These are phyloP conservation scores for Gossypium longicalyx DNA, from an alignment of 345 rosid genomes.

Conservation along the genomic window DNA sequence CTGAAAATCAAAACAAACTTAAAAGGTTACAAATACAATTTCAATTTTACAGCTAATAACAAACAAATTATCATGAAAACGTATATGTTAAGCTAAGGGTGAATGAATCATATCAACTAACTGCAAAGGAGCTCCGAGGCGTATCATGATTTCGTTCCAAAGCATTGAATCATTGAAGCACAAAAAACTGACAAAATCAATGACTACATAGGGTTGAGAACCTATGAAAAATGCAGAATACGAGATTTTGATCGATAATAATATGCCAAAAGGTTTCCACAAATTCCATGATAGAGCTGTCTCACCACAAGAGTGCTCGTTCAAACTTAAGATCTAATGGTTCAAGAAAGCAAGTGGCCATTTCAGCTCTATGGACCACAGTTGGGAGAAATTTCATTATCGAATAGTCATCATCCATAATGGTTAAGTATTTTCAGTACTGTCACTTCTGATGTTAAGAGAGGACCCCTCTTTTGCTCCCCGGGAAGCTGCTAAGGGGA, in stretches of 20 bases:
- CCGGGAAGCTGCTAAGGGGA: constrained; percentile 3
- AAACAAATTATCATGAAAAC: not conserved
- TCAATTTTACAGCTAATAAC: not conserved
- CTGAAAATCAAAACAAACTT: constrained; percentile 29
- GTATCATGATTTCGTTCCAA: not conserved
- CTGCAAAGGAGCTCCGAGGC: not conserved
- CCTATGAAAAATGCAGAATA: not conserved
- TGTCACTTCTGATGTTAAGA: constrained; percentile 13
- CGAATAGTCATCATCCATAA: constrained; percentile 13
- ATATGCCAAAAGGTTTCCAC: not conserved
- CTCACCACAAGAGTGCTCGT: not conserved
- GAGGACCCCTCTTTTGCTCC: not conserved
- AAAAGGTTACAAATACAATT: not conserved
- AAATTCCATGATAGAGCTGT: constrained; percentile 8
- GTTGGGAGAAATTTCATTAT: constrained; percentile 9
- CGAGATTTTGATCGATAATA: not conserved
- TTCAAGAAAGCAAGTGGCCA: not conserved
- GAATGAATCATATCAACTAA: not conserved
- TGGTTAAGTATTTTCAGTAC: constrained; percentile 1
- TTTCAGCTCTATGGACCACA: not conserved
- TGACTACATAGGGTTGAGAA: not conserved
- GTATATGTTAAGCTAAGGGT: not conserved
- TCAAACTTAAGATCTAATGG: not conserved
- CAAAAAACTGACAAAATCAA: not conserved
- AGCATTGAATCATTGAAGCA: not conserved